Evolutionary conservation across 257 asterid species (phyloP), one percentile per base, ranked within the genome.

Genomic region (Paulownia fortunei): DNA sequence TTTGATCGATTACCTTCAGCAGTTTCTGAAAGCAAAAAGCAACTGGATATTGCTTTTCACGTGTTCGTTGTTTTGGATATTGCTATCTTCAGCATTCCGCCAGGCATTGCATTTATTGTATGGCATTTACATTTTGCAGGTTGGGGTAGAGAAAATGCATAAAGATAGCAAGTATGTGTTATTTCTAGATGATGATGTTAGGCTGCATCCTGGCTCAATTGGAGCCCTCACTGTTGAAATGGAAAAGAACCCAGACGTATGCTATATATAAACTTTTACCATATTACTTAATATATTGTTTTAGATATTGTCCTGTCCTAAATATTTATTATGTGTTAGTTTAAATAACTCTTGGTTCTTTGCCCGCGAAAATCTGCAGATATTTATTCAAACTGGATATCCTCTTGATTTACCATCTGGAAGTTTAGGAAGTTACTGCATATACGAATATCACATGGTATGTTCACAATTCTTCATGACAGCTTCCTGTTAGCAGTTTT

Each of bases 361-460:
- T 72, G 49, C 26, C 72, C 52, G 82, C 12, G 15, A 82, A 80
- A 76, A 26, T 63, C 51, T 82, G 84, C 96, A 96, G 99, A 96
- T 96, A 83, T 96, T 96, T 81, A 96, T 96, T 86, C 99, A 96
- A 84, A 96, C 99, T 60, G 99, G 99, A 76, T 96, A 96, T 74
- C 99, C 99, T 70, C 99, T 96, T 82, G 99, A 96, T 86, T 86
- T 96, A 82, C 99, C 99, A 49, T 96, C 99, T 47, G 99, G 99
- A 84, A 96, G 98, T 84, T 82, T 96, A 80, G 99, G 99, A 78
- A 96, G 99, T 80, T 96, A 96, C 89, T 96, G 99, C 91, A 96
- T 96, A 69, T 96, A 96, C 62, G 99, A 91, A 81, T 96, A 96
- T 89, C 99, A 96, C 92, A 96, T 96, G 99, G 99, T 96, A 92